phyloP scores from a whole-genome alignment of 1,284 basidiomycete species.

The Takashimella koratensis region DNA sequence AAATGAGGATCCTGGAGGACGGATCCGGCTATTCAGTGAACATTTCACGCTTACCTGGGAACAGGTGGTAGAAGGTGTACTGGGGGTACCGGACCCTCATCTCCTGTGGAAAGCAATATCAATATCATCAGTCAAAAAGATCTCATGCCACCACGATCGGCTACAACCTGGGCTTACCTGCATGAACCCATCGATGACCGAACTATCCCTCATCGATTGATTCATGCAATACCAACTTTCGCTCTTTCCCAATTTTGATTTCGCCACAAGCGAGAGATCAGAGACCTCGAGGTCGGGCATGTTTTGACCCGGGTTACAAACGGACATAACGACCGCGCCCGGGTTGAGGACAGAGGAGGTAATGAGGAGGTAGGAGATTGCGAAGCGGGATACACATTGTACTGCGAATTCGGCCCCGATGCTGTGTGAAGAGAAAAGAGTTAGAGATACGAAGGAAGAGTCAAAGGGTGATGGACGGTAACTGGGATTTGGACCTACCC shows the following conservation, averaged over 20 bases:
- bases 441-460: no score
- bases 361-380: conserved; percentile 9
- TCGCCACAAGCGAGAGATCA: conserved; percentile 15
- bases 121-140: no score
- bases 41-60: no score
- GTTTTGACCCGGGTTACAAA: conserved; percentile 12
- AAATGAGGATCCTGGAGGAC: no score
- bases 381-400: conserved; percentile 16
- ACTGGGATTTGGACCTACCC: no score
- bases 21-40: no score
- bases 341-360: background rate
- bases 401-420: conserved; percentile 3
- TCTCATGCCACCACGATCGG: no score
- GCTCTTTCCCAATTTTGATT: background rate
- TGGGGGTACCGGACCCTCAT: background rate
- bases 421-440: no score
- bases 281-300: conserved; percentile 8
- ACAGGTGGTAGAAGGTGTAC: background rate
- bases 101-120: no score
- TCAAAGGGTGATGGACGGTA: no score
- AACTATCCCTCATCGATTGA: conserved; percentile 16
- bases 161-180: no score
- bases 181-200: conserved; percentile 15
- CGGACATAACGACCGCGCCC: conserved; percentile 10
- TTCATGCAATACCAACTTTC: conserved; percentile 3